Evolutionary conservation across 108 stramenopile species (phyloP).

Genomic region (Mediolabrus comicus): DNA sequence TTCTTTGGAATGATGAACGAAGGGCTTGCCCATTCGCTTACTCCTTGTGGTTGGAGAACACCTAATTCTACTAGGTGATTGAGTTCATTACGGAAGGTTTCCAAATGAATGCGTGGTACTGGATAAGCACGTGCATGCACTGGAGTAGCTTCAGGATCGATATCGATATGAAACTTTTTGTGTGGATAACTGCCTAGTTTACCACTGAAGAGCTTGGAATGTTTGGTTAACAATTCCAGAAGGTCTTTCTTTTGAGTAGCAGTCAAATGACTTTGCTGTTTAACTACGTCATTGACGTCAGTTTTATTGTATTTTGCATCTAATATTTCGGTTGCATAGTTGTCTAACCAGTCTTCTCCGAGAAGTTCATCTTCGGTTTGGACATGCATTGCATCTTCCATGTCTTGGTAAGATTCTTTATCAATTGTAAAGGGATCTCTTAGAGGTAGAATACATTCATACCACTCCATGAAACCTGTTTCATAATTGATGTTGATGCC

Average conservation of each 20-base stretch:
- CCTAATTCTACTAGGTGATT: slow-evolving; percentile 20
- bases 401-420: neutral
- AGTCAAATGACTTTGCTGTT: slow-evolving; percentile 34
- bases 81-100: slow-evolving; percentile 36
- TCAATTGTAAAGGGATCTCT: neutral
- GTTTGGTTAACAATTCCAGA: slow-evolving; percentile 6
- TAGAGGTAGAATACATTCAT: neutral
- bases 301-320: slow-evolving; percentile 36
- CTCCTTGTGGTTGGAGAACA: slow-evolving; percentile 2
- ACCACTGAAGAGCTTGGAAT: slow-evolving; percentile 31
- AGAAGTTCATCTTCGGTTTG: neutral
- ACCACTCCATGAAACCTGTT: slow-evolving; percentile 12
- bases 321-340: slow-evolving; percentile 7
- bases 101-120: slow-evolving; percentile 20
- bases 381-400: neutral
- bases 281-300: slow-evolving; percentile 11
- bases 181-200: slow-evolving; percentile 39
- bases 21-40: slow-evolving; percentile 25
- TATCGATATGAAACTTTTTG: slow-evolving; percentile 37
- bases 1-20: slow-evolving; percentile 49
- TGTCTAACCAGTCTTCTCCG: slow-evolving; percentile 1
- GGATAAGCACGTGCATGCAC: slow-evolving; percentile 22
- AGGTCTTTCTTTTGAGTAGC: slow-evolving; percentile 11
- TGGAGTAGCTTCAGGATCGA: slow-evolving; percentile 26
- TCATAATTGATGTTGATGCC: slow-evolving; percentile 22